A percentile compares a stretch with the other conserved stretches of the same genome.
Conservation (phyloP, 805 yeast genomes). For the Sugiyamaella smithiae region DNA sequence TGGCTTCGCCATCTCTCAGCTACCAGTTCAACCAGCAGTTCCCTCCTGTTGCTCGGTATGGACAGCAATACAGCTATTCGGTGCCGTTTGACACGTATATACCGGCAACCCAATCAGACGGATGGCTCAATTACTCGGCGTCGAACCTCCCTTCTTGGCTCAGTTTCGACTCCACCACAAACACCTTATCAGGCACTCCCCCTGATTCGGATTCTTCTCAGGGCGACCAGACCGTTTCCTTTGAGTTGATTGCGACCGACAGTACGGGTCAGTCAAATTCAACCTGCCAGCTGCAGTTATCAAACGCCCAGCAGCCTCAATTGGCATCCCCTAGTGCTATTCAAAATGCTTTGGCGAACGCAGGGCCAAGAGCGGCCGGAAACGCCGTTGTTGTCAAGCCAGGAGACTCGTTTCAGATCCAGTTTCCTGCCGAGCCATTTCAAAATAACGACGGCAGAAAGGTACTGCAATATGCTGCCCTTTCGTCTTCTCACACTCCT, state of each 20-base stretch:
- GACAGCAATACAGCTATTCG: conserved; percentile 58
- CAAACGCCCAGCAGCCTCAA: conserved; percentile 54
- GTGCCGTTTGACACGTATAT: conserved; percentile 68
- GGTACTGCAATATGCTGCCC: conserved; percentile 72
- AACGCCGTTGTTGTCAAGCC: conserved; percentile 73
- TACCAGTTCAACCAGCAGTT: conserved; percentile 81
- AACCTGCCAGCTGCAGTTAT: conserved; percentile 60
- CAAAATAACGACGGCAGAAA: conserved; percentile 43
- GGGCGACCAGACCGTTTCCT: conserved; percentile 47
- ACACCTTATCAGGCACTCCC: conserved; percentile 69
- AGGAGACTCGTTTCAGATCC: conserved; percentile 60
- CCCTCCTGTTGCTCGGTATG: conserved; percentile 82
- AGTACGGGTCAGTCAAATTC: conserved; percentile 44
- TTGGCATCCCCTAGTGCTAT: conserved; percentile 44
- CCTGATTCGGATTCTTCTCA: conserved; percentile 27
- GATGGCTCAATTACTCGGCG: conserved; percentile 51
- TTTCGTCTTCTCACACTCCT: conserved; percentile 78
- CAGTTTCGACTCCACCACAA: conserved; percentile 56
- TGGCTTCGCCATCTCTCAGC: conserved; percentile 54
- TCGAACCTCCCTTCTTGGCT: conserved; percentile 75
- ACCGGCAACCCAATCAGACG: conserved; percentile 30
- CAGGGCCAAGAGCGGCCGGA: conserved; percentile 75
- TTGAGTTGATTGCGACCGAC: conserved; percentile 66
- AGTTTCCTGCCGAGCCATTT: conserved; percentile 64
- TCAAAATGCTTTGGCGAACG: conserved; percentile 52